phyloP scores from a whole-genome alignment of 208 protist species.

The Acanthamoeba lenticulata region DNA sequence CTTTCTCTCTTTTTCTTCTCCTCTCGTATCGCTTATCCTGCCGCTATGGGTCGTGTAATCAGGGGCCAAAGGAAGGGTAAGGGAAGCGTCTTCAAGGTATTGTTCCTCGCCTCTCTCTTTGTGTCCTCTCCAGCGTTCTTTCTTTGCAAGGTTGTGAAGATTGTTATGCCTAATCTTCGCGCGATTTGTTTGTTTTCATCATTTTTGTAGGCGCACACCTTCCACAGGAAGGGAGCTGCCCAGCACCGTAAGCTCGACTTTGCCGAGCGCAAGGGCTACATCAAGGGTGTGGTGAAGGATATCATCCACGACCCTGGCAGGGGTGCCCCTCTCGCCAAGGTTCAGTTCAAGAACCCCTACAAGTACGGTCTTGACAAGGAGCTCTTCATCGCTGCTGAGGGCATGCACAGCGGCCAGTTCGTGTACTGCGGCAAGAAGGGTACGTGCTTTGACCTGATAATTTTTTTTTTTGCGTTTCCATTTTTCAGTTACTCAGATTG shows the following conservation, averaged over 20 bases:
- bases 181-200: too few species aligned
- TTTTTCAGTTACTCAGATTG: too few species aligned
- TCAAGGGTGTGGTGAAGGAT: constrained; percentile 91
- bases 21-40: neutral
- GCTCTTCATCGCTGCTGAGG: constrained; percentile 98
- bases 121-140: neutral
- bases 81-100: neutral
- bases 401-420: constrained; percentile 99
- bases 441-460: neutral
- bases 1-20: constrained; percentile 14
- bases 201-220: constrained; percentile 93
- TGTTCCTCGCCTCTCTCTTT: neutral
- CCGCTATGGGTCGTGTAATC: constrained; percentile 35
- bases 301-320: constrained; percentile 99
- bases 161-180: too few species aligned
- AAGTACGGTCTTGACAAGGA: constrained; percentile 93
- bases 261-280: constrained; percentile 96
- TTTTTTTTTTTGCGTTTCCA: too few species aligned
- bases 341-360: constrained; percentile 97
- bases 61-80: neutral
- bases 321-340: constrained; percentile 97
- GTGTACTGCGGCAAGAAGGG: constrained; percentile 98
- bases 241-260: constrained; percentile 97
- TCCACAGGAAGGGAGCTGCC: constrained; percentile 96
- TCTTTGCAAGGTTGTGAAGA: too few species aligned